Evolutionary conservation across 2,329 filamentous ascomycete genomes (phyloP).

Genomic region (Colletotrichum musae): DNA sequence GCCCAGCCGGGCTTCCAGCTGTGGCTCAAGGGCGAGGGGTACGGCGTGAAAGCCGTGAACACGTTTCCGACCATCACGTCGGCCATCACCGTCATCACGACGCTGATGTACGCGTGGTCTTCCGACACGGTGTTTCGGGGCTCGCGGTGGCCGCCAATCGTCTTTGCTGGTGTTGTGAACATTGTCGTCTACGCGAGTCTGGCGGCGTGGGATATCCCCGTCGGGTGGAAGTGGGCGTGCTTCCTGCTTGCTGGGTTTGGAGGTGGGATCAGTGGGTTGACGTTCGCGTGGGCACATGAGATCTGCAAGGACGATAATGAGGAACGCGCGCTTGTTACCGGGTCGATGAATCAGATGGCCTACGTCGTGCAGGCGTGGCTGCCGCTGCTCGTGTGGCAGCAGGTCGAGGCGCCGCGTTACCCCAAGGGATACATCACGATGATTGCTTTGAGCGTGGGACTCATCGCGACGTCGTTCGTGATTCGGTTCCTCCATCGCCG

Average conservation of each 20-base stretch:
- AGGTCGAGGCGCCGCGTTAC: conserved; percentile 73
- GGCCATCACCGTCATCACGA: conserved; percentile 69
- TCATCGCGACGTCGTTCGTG: conserved; percentile 66
- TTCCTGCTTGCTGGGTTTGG: conserved; percentile 68
- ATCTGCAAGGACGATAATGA: conserved; percentile 69
- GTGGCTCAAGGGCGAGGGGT: conserved; percentile 62
- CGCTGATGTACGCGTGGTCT: conserved; percentile 75
- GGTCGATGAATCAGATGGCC: conserved; percentile 77
- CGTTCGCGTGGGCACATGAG: conserved; percentile 65
- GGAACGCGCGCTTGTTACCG: conserved; percentile 76
- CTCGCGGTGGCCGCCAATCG: conserved; percentile 74
- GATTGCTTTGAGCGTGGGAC: conserved; percentile 60
- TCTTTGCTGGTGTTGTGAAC: conserved; percentile 65
- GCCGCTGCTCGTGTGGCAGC: conserved; percentile 76
- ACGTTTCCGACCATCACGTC: conserved; percentile 72
- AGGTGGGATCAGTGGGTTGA: conserved; percentile 61
- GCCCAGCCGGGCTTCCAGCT: conserved; percentile 69
- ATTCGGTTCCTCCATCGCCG: conserved; percentile 62
- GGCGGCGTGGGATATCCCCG: conserved; percentile 60
- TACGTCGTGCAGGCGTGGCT: conserved; percentile 80
- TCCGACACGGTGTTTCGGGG: conserved; percentile 74
- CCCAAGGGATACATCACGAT: conserved; percentile 73
- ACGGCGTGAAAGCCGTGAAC: conserved; percentile 60
- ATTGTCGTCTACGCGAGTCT: conserved; percentile 58
- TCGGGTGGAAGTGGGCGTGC: conserved; percentile 74